A percentile compares a stretch with the other conserved stretches of the same genome.
phyloP scores from a whole-genome alignment of 2,329 filamentous ascomycete genomes.

The Aschersonia sp. region DNA sequence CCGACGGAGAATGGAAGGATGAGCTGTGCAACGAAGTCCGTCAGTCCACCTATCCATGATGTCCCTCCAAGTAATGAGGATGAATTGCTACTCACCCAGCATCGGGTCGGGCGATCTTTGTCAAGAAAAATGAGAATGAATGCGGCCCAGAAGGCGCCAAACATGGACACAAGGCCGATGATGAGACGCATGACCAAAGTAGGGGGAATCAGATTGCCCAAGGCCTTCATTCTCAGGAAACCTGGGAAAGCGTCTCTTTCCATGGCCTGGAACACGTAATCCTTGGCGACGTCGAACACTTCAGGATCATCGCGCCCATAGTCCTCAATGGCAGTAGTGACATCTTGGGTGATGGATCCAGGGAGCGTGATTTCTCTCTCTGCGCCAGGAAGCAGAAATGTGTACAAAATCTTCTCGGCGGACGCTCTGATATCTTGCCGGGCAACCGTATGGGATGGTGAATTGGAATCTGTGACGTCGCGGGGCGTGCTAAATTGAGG shows the following conservation, averaged over 20 bases:
- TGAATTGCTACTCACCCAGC: constrained; percentile 53
- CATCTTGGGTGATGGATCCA: constrained; percentile 69
- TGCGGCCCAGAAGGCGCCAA: constrained; percentile 84
- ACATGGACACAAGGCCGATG: constrained; percentile 67
- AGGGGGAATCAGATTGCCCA: constrained; percentile 88
- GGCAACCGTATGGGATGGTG: constrained; percentile 70
- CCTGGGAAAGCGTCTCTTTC: constrained; percentile 97
- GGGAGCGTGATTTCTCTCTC: constrained; percentile 94
- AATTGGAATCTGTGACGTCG: constrained; percentile 61
- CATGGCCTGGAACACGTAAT: constrained; percentile 99
- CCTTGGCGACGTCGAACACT: constrained; percentile 92
- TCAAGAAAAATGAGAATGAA: constrained; percentile 90
- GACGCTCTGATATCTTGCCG: constrained; percentile 82
- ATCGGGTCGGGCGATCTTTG: constrained; percentile 55
- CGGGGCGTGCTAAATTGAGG: constrained; percentile 44
- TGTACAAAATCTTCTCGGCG: constrained; percentile 98
- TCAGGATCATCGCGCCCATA: constrained; percentile 89
- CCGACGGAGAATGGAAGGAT: constrained; percentile 88
- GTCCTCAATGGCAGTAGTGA: constrained; percentile 79
- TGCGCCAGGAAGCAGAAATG: constrained; percentile 84
- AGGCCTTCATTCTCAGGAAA: constrained; percentile 84
- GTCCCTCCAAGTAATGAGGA: too few relatives aligned
- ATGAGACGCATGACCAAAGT: constrained; percentile 79
- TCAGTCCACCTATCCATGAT: constrained; percentile 6
- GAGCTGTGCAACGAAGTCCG: constrained; percentile 20